Conservation (phyloP, 345 rosid species). For the Acer negundo region DNA sequence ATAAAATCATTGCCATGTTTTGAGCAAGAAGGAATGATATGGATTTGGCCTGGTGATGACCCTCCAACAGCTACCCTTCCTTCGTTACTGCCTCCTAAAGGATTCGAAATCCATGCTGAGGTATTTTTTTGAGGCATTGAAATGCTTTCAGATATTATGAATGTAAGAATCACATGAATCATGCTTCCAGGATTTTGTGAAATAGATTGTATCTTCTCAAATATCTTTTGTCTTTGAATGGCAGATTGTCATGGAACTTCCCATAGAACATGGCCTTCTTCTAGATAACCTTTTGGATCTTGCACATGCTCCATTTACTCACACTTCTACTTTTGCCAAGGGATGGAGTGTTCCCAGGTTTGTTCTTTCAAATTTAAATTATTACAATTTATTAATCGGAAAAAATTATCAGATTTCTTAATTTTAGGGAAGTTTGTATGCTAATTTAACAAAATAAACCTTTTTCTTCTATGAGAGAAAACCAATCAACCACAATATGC, state of each 20-base stretch:
- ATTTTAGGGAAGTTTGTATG: background rate
- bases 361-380: conserved; percentile 24
- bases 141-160: background rate
- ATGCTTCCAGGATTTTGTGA: background rate
- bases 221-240: conserved; percentile 16
- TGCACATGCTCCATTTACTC: conserved; percentile 98
- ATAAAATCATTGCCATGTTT: conserved; percentile 82
- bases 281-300: conserved; percentile 95
- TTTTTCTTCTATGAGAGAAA: background rate
- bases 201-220: background rate
- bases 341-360: conserved; percentile 99
- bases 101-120: conserved; percentile 94
- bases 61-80: conserved; percentile 77
- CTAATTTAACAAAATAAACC: background rate
- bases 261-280: conserved; percentile 96
- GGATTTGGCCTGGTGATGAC: conserved; percentile 96
- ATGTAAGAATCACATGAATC: background rate
- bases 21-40: conserved; percentile 95
- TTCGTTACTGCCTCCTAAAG: conserved; percentile 82
- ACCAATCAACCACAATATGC: background rate
- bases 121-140: conserved; percentile 33
- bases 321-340: conserved; percentile 96
- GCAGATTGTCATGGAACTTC: conserved; percentile 97
- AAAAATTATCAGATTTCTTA: background rate
- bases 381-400: background rate